These are phyloP conservation scores for Gaeumannomyces tritici DNA, from an alignment of 2,329 filamentous ascomycete species.

Conservation along the genomic window DNA sequence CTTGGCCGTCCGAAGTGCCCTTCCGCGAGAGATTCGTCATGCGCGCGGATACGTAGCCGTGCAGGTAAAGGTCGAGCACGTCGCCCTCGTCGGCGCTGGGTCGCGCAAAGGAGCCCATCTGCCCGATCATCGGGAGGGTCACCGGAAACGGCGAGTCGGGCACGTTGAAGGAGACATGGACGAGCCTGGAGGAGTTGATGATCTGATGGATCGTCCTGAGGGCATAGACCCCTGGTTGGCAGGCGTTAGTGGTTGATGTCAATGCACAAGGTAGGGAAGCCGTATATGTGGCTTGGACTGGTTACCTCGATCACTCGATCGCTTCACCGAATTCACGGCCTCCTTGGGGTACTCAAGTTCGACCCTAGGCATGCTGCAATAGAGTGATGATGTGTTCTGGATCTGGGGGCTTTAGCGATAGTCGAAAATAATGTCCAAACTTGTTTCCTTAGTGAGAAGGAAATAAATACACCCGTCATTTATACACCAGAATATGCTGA, in stretches of 20 bases:
- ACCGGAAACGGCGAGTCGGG: slow-evolving; percentile 60
- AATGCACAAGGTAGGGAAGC: background rate
- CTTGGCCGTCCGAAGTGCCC: slow-evolving; percentile 4
- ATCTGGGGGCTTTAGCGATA: background rate
- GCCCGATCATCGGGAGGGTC: slow-evolving; percentile 77
- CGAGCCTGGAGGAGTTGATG: slow-evolving; percentile 62
- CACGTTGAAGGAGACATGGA: slow-evolving; percentile 70
- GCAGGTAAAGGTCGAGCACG: slow-evolving; percentile 67
- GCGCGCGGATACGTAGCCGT: slow-evolving; percentile 74
- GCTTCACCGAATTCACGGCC: slow-evolving; percentile 55
- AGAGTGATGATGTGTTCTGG: background rate
- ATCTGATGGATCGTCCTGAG: slow-evolving; percentile 64
- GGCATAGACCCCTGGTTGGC: slow-evolving; percentile 56
- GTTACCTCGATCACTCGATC: slow-evolving; percentile 54
- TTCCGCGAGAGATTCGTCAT: slow-evolving; percentile 57
- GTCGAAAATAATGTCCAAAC: background rate
- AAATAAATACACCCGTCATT: background rate
- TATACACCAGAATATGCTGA: background rate
- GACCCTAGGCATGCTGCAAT: slow-evolving; percentile 28
- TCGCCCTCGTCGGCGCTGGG: slow-evolving; percentile 53
- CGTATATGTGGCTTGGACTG: background rate
- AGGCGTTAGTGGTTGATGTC: background rate
- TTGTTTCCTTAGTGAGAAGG: background rate
- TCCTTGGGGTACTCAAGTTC: slow-evolving; percentile 54
- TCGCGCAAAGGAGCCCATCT: slow-evolving; percentile 62